These are phyloP conservation scores for Pyrenula aspistea DNA, from an alignment of 495 filamentous ascomycete genomes.

Conservation along the genomic window DNA sequence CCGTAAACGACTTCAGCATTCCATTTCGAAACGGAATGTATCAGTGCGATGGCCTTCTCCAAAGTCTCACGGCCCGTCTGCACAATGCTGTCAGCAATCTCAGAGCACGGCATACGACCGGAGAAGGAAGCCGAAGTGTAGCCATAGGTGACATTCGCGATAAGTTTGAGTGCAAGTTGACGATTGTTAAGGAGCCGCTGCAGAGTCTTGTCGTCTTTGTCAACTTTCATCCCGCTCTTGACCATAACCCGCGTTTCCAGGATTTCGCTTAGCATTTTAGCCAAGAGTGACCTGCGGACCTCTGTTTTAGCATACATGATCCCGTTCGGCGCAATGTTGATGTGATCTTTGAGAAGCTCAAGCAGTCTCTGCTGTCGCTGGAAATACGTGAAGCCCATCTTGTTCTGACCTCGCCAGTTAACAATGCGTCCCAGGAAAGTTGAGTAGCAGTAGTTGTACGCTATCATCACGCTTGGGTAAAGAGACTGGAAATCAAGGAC, in stretches of 20 bases:
- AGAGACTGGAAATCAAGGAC: slow-evolving; percentile 94
- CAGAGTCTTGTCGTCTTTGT: slow-evolving; percentile 79
- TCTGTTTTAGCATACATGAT: slow-evolving; percentile 86
- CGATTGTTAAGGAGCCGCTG: slow-evolving; percentile 87
- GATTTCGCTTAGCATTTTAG: slow-evolving; percentile 94
- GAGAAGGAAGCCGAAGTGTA: slow-evolving; percentile 95
- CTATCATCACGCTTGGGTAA: slow-evolving; percentile 97
- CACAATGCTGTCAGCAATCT: slow-evolving; percentile 97
- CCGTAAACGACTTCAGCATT: slow-evolving; percentile 95
- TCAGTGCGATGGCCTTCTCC: slow-evolving; percentile 85
- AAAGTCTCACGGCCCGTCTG: slow-evolving; percentile 90
- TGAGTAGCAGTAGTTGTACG: slow-evolving; percentile 98
- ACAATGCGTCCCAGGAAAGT: slow-evolving; percentile 82
- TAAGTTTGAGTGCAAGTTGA: slow-evolving; percentile 90
- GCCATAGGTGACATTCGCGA: slow-evolving; percentile 96
- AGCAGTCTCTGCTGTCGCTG: slow-evolving; percentile 60
- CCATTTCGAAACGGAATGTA: slow-evolving; percentile 80
- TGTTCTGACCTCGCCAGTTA: slow-evolving; percentile 79
- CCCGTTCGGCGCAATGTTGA: slow-evolving; percentile 92
- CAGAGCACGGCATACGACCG: slow-evolving; percentile 91
- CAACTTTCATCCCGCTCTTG: slow-evolving; percentile 89
- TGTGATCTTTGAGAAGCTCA: slow-evolving; percentile 67
- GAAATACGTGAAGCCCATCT: slow-evolving; percentile 89
- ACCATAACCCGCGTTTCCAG: slow-evolving; percentile 97
- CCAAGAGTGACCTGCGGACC: slow-evolving; percentile 79